Percentiles rank a stretch among this genome's conserved stretches.
These are phyloP conservation scores for Exsudoporus floridanus DNA, from an alignment of 1,284 basidiomycete genomes.

Conservation along the genomic window DNA sequence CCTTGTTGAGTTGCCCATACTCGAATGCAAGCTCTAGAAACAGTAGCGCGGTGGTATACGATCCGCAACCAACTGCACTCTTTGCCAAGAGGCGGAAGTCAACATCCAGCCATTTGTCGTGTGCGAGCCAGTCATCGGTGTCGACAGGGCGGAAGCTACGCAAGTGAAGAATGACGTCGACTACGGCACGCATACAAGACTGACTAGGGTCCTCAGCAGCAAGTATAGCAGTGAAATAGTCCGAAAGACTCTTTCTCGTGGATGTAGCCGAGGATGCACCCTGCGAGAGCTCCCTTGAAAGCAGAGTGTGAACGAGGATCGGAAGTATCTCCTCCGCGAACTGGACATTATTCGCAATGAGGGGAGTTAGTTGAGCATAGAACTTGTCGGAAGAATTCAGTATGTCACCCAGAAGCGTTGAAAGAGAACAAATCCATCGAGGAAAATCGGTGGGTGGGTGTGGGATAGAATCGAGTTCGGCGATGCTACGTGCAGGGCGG, in stretches of 20 bases:
- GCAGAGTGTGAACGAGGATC: slow-evolving; percentile 68
- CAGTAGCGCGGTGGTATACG: slow-evolving; percentile 86
- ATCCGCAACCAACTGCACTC: slow-evolving; percentile 75
- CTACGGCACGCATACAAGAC: slow-evolving; percentile 60
- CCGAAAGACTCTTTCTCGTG: slow-evolving; percentile 45
- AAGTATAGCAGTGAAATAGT: slow-evolving; percentile 66
- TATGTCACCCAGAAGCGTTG: slow-evolving; percentile 60
- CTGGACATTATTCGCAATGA: slow-evolving; percentile 53
- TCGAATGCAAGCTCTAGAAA: slow-evolving; percentile 85
- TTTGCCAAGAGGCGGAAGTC: slow-evolving; percentile 72
- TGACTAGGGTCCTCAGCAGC: slow-evolving; percentile 41
- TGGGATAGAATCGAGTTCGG: slow-evolving; percentile 39
- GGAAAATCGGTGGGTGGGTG: slow-evolving; percentile 50
- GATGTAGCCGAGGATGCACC: slow-evolving; percentile 1
- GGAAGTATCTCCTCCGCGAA: slow-evolving; percentile 75
- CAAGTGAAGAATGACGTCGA: slow-evolving; percentile 81
- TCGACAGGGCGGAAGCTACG: slow-evolving; percentile 59
- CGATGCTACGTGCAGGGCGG: slow-evolving; percentile 37
- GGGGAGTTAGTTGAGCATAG: slow-evolving; percentile 64
- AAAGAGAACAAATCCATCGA: slow-evolving; percentile 66
- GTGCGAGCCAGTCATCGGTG: slow-evolving; percentile 53
- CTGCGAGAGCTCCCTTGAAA: slow-evolving; percentile 44
- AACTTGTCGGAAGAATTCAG: slow-evolving; percentile 58
- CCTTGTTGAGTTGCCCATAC: slow-evolving; percentile 36
- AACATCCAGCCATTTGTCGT: slow-evolving; percentile 84